These are phyloP conservation scores for Camelina hispida DNA, from an alignment of 345 rosid species.

Conservation along the genomic window DNA sequence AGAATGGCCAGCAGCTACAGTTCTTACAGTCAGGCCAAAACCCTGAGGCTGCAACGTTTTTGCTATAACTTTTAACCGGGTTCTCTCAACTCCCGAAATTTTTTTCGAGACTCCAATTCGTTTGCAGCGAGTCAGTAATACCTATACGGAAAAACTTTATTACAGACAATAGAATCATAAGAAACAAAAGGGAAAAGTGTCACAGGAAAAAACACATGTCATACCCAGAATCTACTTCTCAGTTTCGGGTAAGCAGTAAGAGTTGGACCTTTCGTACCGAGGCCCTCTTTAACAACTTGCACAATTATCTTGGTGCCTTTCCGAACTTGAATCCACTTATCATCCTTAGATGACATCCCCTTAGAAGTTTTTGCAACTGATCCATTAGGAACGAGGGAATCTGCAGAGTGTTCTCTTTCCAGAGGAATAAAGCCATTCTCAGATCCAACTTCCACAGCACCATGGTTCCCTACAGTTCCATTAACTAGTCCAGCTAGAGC, in stretches of 20 bases:
- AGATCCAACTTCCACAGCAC: slow-evolving; percentile 56
- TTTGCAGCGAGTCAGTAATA: slow-evolving; percentile 64
- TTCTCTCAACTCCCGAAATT: slow-evolving; percentile 77
- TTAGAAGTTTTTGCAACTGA: slow-evolving; percentile 47
- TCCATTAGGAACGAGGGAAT: slow-evolving; percentile 44
- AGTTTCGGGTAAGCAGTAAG: slow-evolving; percentile 90
- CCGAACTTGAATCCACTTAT: slow-evolving; percentile 76
- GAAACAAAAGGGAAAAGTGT: slow-evolving; percentile 29
- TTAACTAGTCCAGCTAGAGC: slow-evolving; percentile 54
- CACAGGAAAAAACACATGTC: slow-evolving; percentile 17
- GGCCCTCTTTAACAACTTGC: slow-evolving; percentile 97
- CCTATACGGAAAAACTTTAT: slow-evolving; percentile 51
- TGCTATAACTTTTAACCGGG: slow-evolving; percentile 87
- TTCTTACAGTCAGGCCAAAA: slow-evolving; percentile 89
- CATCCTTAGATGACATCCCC: slow-evolving; percentile 44
- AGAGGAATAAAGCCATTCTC: slow-evolving; percentile 40
- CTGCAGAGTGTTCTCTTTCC: slow-evolving; percentile 45
- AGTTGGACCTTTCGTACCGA: slow-evolving; percentile 93
- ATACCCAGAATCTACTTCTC: slow-evolving; percentile 97
- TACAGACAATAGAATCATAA: slow-evolving; percentile 35
- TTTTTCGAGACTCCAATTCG: slow-evolving; percentile 87
- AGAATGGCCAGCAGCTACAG: slow-evolving; percentile 92
- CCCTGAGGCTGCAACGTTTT: slow-evolving; percentile 91
- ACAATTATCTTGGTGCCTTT: slow-evolving; percentile 94
- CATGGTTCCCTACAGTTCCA: slow-evolving; percentile 59